These are phyloP conservation scores for Pseudopyricularia javanii DNA, from an alignment of 2,329 filamentous ascomycete genomes.

Conservation along the genomic window DNA sequence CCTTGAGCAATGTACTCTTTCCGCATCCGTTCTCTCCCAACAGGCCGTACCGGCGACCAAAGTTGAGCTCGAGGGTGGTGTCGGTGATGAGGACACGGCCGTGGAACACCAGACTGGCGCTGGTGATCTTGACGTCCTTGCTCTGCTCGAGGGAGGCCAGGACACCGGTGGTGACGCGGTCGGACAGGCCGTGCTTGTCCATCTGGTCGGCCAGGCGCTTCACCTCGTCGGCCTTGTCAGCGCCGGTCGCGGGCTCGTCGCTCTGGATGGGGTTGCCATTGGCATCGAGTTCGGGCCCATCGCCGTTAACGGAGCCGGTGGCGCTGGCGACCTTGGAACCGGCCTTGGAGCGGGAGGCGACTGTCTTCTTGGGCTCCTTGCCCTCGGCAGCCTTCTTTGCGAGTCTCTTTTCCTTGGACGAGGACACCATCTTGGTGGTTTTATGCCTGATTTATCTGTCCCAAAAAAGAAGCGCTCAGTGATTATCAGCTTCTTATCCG, in stretches of 20 bases:
- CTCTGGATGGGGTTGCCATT: conserved; percentile 42
- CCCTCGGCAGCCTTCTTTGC: conserved; percentile 61
- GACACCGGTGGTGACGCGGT: conserved; percentile 96
- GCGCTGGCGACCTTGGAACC: conserved; percentile 56
- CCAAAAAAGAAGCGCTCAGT: neutral
- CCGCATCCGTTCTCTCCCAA: conserved; percentile 98
- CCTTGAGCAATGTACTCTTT: conserved; percentile 95
- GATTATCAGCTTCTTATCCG: neutral
- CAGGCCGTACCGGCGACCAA: conserved; percentile 84
- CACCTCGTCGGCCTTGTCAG: conserved; percentile 65
- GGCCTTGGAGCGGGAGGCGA: conserved; percentile 51
- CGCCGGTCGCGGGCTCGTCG: conserved; percentile 57
- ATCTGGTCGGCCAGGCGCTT: conserved; percentile 84
- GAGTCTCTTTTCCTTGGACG: conserved; percentile 60
- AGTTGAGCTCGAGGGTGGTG: conserved; percentile 84
- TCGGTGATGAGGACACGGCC: conserved; percentile 92
- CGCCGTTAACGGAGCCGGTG: conserved; percentile 57
- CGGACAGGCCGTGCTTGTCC: conserved; percentile 91
- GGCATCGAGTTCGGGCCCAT: conserved; percentile 54
- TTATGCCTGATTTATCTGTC: neutral
- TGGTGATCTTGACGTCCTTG: conserved; percentile 95
- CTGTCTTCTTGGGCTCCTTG: conserved; percentile 62
- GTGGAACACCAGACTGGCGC: conserved; percentile 90
- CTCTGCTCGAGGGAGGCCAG: conserved; percentile 72
- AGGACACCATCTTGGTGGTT: conserved; percentile 48